Percentiles rank a stretch among this genome's conserved stretches.
phyloP scores from a whole-genome alignment of 1,284 basidiomycete species.

The Sporisorium sorghi region DNA sequence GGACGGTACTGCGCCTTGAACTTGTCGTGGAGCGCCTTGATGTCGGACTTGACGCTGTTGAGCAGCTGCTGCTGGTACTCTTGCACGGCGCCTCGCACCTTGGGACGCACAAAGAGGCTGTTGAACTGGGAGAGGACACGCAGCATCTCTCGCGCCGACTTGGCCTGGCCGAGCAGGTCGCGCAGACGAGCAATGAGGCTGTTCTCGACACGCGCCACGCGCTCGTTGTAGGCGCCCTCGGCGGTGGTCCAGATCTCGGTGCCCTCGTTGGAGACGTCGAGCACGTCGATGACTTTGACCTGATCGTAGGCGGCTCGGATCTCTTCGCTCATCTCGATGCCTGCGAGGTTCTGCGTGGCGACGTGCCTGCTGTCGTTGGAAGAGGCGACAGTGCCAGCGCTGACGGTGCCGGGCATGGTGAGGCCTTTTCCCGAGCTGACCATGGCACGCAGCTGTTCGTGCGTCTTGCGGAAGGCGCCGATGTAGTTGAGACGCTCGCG shows the following conservation, averaged over 20 bases:
- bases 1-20: constrained; percentile 84
- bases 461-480: constrained; percentile 90
- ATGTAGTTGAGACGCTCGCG: constrained; percentile 90
- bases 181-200: constrained; percentile 94
- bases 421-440: constrained; percentile 88
- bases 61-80: constrained; percentile 88
- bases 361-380: constrained; percentile 52
- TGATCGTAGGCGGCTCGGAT: constrained; percentile 90
- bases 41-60: constrained; percentile 87
- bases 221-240: constrained; percentile 96
- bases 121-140: constrained; percentile 99
- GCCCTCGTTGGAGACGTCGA: constrained; percentile 86
- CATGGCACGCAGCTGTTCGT: constrained; percentile 97
- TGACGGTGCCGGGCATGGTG: constrained; percentile 23
- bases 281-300: constrained; percentile 93
- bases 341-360: constrained; percentile 74
- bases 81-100: constrained; percentile 86
- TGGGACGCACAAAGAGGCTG: constrained; percentile 95
- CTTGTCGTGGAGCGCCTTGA: constrained; percentile 92
- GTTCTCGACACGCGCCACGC: constrained; percentile 96
- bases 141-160: constrained; percentile 99
- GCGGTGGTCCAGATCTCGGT: constrained; percentile 98
- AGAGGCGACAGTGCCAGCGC: constrained; percentile 9
- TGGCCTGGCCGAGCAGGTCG: constrained; percentile 91
- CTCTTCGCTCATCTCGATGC: constrained; percentile 91